Conservation (phyloP, 164 flowering plant genomes). For the Berberis vulgaris region DNA sequence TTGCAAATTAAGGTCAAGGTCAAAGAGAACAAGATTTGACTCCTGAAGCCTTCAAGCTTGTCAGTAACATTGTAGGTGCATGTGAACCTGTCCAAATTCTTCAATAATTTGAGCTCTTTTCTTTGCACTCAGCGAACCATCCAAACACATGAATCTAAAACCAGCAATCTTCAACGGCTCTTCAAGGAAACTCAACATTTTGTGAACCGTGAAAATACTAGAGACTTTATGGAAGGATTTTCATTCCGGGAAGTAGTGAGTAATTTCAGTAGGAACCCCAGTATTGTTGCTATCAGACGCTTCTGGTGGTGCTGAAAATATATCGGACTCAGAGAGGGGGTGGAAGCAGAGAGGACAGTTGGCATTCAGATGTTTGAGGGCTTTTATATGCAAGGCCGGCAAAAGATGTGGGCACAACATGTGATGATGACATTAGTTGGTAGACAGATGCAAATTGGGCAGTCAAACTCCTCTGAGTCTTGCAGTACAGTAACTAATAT, state of each 20-base stretch:
- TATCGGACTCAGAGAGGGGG: slow-evolving; percentile 53
- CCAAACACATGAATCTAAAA: slow-evolving; percentile 53
- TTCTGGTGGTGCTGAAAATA: slow-evolving; percentile 64
- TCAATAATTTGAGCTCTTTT: slow-evolving; percentile 52
- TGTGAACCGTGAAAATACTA: slow-evolving; percentile 81
- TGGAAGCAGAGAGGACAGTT: slow-evolving; percentile 79
- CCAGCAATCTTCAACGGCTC: slow-evolving; percentile 67
- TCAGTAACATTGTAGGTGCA: slow-evolving; percentile 58
- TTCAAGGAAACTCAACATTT: slow-evolving; percentile 70
- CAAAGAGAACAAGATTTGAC: too few species aligned
- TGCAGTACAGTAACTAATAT: slow-evolving; percentile 59
- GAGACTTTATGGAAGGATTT: slow-evolving; percentile 51
- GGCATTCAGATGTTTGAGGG: slow-evolving; percentile 41
- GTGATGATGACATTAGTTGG: slow-evolving; percentile 59
- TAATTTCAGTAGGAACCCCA: slow-evolving; percentile 27
- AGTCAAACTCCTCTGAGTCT: slow-evolving; percentile 86
- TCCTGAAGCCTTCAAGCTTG: slow-evolving; percentile 74
- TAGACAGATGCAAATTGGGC: slow-evolving; percentile 85
- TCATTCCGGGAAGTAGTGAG: slow-evolving; percentile 36
- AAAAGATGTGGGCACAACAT: slow-evolving; percentile 79
- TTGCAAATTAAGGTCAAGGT: too few species aligned
- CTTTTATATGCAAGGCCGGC: slow-evolving; percentile 62
- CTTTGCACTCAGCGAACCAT: slow-evolving; percentile 75
- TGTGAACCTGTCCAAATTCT: slow-evolving; percentile 40
- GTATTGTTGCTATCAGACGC: slow-evolving; percentile 13